phyloP scores from a whole-genome alignment of 768 basidiomycete species.

The Rubroboletus pulcherrimus region DNA sequence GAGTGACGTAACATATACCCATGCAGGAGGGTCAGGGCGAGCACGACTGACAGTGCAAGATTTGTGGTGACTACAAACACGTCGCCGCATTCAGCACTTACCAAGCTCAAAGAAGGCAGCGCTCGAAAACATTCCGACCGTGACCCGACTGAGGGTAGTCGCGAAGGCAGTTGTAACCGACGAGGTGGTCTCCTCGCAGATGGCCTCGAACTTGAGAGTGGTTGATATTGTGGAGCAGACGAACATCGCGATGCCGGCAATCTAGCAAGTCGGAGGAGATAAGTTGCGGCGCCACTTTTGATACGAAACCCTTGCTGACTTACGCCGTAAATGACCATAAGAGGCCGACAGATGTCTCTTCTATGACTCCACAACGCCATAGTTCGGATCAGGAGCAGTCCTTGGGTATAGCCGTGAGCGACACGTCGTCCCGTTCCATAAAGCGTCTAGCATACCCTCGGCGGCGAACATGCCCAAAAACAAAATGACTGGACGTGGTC shows the following conservation, averaged over 20 bases:
- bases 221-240: background rate
- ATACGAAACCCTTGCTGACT: background rate
- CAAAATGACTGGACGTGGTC: background rate
- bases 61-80: background rate
- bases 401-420: background rate
- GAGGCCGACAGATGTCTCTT: background rate
- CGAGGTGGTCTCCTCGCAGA: constrained; percentile 3
- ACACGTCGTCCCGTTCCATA: background rate
- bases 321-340: background rate
- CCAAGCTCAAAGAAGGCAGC: constrained; percentile 12
- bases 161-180: background rate
- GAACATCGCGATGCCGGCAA: background rate
- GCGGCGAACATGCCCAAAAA: constrained; percentile 5
- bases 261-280: background rate
- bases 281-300: background rate
- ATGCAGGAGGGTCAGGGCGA: constrained; percentile 6
- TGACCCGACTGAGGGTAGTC: constrained; percentile 3
- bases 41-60: background rate
- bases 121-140: constrained; percentile 8
- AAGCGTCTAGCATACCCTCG: constrained; percentile 3
- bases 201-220: constrained; percentile 3
- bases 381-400: constrained; percentile 12
- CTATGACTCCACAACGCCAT: constrained; percentile 6
- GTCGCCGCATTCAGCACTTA: background rate
- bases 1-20: background rate